A percentile compares a stretch with the other conserved stretches of the same genome.
Conservation (phyloP, 768 basidiomycete genomes). For the Agrocybe pediades region DNA sequence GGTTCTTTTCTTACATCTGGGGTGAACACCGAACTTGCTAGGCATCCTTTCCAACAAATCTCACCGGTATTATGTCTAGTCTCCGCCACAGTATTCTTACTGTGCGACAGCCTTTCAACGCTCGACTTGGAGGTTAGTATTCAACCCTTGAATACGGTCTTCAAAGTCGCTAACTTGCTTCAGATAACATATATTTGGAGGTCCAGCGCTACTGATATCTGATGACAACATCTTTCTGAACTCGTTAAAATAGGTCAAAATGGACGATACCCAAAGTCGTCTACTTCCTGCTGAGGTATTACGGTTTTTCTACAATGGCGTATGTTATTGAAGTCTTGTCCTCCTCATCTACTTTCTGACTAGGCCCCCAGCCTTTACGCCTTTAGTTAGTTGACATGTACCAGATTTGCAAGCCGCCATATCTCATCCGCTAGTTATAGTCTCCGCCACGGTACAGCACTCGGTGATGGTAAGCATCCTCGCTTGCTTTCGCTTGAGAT, state of each 20-base stretch:
- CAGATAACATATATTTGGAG: background rate
- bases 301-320: background rate
- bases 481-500: background rate
- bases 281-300: background rate
- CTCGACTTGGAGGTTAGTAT: no score
- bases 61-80: no score
- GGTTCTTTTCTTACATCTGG: no score
- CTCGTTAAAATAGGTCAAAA: background rate
- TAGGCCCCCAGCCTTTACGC: background rate
- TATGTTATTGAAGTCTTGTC: background rate
- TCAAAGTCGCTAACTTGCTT: no score
- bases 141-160: no score
- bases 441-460: background rate
- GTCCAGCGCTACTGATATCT: background rate
- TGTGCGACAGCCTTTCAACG: no score
- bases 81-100: no score
- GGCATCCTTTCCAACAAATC: no score
- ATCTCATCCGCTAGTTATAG: background rate
- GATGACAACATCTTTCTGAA: background rate
- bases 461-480: background rate
- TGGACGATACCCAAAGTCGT: background rate
- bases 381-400: background rate
- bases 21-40: no score
- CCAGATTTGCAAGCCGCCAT: background rate
- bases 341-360: background rate